Conservation (phyloP, 2,329 filamentous ascomycete species). For the Microdochium bolleyi region DNA sequence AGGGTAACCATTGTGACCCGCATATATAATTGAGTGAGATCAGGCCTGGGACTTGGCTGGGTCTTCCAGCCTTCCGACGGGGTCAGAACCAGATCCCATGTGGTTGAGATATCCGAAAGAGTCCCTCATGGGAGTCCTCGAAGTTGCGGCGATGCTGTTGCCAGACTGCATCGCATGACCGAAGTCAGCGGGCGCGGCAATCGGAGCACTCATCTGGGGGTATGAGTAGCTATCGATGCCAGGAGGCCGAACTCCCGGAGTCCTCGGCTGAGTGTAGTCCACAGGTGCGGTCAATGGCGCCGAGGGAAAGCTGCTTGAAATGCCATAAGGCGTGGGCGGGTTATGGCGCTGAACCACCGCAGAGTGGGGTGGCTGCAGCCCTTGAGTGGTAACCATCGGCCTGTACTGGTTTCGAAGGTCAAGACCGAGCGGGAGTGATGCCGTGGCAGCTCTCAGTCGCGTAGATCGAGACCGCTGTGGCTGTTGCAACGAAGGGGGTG, state of each 20-base stretch:
- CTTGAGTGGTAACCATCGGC: constrained; percentile 17
- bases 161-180: not conserved
- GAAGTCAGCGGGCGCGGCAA: not conserved
- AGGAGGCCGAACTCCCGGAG: not conserved
- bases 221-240: not conserved
- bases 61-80: not conserved
- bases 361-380: not conserved
- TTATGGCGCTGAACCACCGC: constrained; percentile 11
- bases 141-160: not conserved
- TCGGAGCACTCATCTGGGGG: not conserved
- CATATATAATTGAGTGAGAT: not conserved
- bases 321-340: constrained; percentile 1
- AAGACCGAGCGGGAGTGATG: constrained; percentile 34
- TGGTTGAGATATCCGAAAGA: not conserved
- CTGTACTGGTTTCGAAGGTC: constrained; percentile 38
- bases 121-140: not conserved
- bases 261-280: not conserved
- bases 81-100: not conserved
- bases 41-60: not conserved
- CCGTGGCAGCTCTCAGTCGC: constrained; percentile 41
- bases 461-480: constrained; percentile 32
- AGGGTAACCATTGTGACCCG: not conserved
- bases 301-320: constrained; percentile 4
- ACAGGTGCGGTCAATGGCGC: constrained; percentile 1
- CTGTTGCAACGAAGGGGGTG: constrained; percentile 29